phyloP scores from a whole-genome alignment of 2,329 filamentous ascomycete species.

The Rhynchosporium secalis region DNA sequence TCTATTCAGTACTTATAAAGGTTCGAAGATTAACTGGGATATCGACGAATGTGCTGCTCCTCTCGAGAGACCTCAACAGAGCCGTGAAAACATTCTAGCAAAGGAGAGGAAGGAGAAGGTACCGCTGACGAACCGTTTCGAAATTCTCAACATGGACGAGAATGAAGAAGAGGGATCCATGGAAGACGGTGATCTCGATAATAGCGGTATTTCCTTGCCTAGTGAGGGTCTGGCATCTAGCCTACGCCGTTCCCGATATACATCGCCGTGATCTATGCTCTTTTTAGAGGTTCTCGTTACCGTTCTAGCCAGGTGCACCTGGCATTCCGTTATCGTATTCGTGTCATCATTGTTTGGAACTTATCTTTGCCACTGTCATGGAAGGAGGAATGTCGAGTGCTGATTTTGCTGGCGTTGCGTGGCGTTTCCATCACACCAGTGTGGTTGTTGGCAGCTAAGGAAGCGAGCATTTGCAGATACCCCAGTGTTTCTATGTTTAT shows the following conservation, averaged over 20 bases:
- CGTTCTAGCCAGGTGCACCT: neutral
- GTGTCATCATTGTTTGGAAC: neutral
- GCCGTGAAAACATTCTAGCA: slow-evolving; percentile 34
- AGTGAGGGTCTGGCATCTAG: neutral
- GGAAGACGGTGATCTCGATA: slow-evolving; percentile 29
- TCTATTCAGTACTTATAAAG: slow-evolving; percentile 62
- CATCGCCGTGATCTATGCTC: neutral
- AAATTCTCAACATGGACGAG: slow-evolving; percentile 55
- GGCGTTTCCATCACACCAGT: slow-evolving; percentile 24
- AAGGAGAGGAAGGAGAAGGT: slow-evolving; percentile 44
- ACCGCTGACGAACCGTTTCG: slow-evolving; percentile 59
- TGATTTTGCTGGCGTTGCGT: slow-evolving; percentile 21
- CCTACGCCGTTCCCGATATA: neutral
- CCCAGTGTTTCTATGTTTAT: slow-evolving; percentile 21
- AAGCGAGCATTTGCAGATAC: slow-evolving; percentile 22
- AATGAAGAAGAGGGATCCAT: slow-evolving; percentile 40
- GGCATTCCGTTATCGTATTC: neutral
- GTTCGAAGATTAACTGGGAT: slow-evolving; percentile 68
- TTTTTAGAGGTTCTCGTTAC: neutral
- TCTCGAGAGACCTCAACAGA: slow-evolving; percentile 33
- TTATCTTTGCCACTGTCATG: neutral
- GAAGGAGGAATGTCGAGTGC: neutral
- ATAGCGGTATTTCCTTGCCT: slow-evolving; percentile 24
- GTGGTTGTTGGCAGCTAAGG: slow-evolving; percentile 19
- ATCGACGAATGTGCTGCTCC: slow-evolving; percentile 66